Conservation (phyloP, 2,329 filamentous ascomycete genomes). For the Aspergillus nomiae region DNA sequence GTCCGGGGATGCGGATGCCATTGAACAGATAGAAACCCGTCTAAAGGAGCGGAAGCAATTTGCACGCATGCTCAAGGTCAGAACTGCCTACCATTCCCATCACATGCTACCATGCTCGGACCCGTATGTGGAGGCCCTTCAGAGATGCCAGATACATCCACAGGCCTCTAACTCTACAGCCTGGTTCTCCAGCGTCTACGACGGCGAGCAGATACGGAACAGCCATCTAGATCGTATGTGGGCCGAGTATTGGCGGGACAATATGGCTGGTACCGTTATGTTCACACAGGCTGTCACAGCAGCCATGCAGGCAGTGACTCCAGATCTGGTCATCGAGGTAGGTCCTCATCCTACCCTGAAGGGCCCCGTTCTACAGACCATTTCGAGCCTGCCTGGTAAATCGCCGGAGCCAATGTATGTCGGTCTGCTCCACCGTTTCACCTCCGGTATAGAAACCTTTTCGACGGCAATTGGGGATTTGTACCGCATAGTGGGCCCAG, state of each 20-base stretch:
- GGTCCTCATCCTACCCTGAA: conserved; percentile 30
- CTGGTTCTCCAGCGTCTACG: conserved; percentile 36
- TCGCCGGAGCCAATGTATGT: too few species aligned
- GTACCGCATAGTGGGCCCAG: too few species aligned
- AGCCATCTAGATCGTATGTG: too few species aligned
- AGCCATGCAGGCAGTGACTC: conserved; percentile 29
- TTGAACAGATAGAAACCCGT: conserved; percentile 32
- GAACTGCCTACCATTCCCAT: conserved; percentile 49
- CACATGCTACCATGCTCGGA: conserved; percentile 42
- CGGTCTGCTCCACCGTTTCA: too few species aligned
- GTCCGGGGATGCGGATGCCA: conserved; percentile 44
- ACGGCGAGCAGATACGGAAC: conserved; percentile 32
- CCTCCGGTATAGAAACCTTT: too few species aligned
- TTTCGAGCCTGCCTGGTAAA: too few species aligned
- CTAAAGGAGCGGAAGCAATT: conserved; percentile 43
- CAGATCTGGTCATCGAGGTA: conserved; percentile 28
- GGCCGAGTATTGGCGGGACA: conserved; percentile 38
- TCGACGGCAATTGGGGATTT: too few species aligned
- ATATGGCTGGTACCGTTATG: conserved; percentile 37
- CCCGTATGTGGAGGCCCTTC: conserved; percentile 30
- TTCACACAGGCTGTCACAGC: conserved; percentile 31
- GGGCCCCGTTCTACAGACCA: conserved; percentile 21
- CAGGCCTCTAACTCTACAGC: neutral
- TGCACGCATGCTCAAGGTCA: conserved; percentile 42
- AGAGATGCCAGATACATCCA: conserved; percentile 12